Evolutionary conservation across 257 asterid genomes (phyloP), one percentile per base, ranked within the genome.

Genomic region (Plectranthus barbatus): DNA sequence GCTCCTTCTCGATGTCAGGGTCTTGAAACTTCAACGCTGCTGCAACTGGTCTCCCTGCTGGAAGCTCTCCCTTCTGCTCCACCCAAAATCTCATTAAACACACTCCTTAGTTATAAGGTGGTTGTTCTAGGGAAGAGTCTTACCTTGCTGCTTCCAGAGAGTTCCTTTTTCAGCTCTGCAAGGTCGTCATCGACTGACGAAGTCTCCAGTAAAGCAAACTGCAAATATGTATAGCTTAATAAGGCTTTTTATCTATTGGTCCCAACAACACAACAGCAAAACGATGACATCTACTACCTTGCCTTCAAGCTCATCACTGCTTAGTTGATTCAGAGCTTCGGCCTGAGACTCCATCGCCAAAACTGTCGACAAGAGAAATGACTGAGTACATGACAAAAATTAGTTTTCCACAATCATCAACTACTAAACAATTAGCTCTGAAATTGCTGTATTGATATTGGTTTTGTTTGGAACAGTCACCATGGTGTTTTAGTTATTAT

Each of bases 171-270:
- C 79, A 93, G 69, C 57, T 56, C 62, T 14, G 88, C 88, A 24
- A 93, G 91, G 70, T 93, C 99, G 62, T 90, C 97, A 70, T 93
- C 99, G 59, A 93, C 99, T 9, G 97, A 89, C 59, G 94, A 76
- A 58, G 83, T 78, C 84, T 93, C 99, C 36, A 93, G 88, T 70
- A 90, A 33, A 2, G 94, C 94, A 84, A 93, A 93, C 99, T 93
- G 86, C 58, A 72, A 37, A 70, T 15, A 62, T 4, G 4, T 0
- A 31, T 8, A 26, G 31, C 5, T 26, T 26, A 1, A 26, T 26
- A 26, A 26, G 31, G 31, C 3, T 2, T 26, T 1, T 2, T 26
- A 5, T 26, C 31, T 26, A 26, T 2, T 26, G 31, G 31, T 26
- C 5, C 5, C 5, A 26, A 26, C 31, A 5, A 26, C 5, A 26